Percentiles rank a stretch among this genome's conserved stretches.
Conservation (phyloP, 306 rosid genomes). For the Pterocarpus macrocarpus region DNA sequence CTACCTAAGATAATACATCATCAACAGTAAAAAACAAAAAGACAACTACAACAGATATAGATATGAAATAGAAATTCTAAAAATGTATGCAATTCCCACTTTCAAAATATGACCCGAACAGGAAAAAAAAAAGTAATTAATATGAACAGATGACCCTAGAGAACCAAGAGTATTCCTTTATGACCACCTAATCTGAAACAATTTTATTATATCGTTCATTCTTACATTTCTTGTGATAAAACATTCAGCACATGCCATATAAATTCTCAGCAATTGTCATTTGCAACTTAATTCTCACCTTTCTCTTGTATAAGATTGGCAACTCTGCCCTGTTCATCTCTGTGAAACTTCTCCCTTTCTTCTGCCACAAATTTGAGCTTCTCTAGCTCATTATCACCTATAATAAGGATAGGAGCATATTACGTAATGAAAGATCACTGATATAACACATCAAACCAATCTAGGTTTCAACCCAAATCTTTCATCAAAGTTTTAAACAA, state of each 20-base stretch:
- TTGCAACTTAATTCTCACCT: conserved; percentile 57
- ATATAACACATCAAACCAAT: conserved; percentile 36
- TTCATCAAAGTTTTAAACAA: conserved; percentile 14
- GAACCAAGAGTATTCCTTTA: conserved; percentile 7
- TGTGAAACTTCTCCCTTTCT: conserved; percentile 63
- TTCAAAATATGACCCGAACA: conserved; percentile 3
- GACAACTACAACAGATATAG: not conserved
- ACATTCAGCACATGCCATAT: conserved; percentile 26
- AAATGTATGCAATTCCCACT: conserved; percentile 24
- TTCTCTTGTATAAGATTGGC: conserved; percentile 69
- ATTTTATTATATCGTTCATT: conserved; percentile 1
- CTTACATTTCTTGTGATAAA: conserved; percentile 44
- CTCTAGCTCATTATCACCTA: conserved; percentile 76
- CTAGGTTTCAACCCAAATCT: conserved; percentile 10
- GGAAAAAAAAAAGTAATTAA: not conserved
- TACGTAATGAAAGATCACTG: conserved; percentile 26
- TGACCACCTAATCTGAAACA: conserved; percentile 17
- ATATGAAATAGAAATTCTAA: not conserved
- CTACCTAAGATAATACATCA: conserved; percentile 1
- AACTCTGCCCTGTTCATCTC: conserved; percentile 65
- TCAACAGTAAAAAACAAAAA: conserved; percentile 14
- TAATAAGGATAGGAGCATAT: conserved; percentile 47
- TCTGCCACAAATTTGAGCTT: conserved; percentile 64
- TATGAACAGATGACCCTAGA: conserved; percentile 10
- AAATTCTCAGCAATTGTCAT: conserved; percentile 31